Evolutionary conservation across 345 rosid species (phyloP), one percentile per base, ranked within the genome.

Genomic region (Acer negundo): DNA sequence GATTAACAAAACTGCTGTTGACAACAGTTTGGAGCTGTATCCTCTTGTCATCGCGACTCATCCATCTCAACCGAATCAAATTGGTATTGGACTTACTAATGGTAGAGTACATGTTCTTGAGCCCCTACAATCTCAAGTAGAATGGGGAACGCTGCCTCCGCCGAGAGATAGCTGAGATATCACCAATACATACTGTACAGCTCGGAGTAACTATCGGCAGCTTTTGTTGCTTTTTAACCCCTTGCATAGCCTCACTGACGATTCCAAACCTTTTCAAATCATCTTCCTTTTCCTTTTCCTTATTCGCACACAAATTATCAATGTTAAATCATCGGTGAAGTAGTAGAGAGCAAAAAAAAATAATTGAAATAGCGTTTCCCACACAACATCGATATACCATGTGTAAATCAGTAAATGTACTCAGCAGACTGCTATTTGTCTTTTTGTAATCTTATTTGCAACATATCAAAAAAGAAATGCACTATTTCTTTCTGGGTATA

Each of bases 21-120:
- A 35, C 6, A 35, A 40, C 84, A 80, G 82, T 64, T 80, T 81
- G 64, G 79, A 69, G 53, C 79, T 79, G 58, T 81, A 84, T 49
- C 89, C 87, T 62, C 79, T 82, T 12, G 81, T 82, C 26, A 80
- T 86, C 17, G 86, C 87, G 24, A 84, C 89, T 35, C 84, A 86
- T 81, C 87, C 86, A 35, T 78, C 69, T 22, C 80, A 84, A 59
- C 61, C 87, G 17, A 84, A 80, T 78, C 89, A 82, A 76, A 80
- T 82, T 76, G 86, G 84, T 7, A 11, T 86, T 69, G 89, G 89
- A 53, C 80, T 86, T 44, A 77, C 80, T 7, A 82, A 86, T 70
- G 86, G 86, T 28, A 85, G 83, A 77, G 87, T 82, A 53, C 75
- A 84, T 40, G 78, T 86, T 55, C 78, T 86, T 67, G 86, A 82